Conservation (phyloP, 768 basidiomycete genomes). For the Tricholoma bakamatsutake region DNA sequence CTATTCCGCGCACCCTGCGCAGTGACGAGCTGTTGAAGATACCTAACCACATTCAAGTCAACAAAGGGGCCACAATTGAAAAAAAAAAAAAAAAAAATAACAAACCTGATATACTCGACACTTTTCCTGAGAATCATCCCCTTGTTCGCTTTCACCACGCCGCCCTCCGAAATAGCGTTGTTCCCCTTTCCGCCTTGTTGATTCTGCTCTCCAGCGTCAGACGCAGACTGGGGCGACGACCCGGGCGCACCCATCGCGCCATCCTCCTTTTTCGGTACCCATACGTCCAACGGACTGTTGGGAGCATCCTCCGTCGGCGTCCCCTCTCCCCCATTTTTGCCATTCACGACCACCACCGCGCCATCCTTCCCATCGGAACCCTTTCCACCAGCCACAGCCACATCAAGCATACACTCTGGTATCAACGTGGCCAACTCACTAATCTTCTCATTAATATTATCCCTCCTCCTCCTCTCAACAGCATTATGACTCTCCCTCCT, state of each 20-base stretch:
- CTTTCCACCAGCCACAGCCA: conserved; percentile 29
- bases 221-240: background rate
- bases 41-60: conserved; percentile 24
- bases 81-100: background rate
- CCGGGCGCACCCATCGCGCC: conserved; percentile 2
- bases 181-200: conserved; percentile 2
- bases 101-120: conserved; percentile 60
- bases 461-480: conserved; percentile 79
- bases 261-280: background rate
- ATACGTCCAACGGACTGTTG: background rate
- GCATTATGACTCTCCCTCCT: conserved; percentile 88
- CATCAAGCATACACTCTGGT: conserved; percentile 79
- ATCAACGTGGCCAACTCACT: conserved; percentile 84
- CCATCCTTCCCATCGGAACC: conserved; percentile 1
- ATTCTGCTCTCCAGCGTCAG: background rate
- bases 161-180: conserved; percentile 11
- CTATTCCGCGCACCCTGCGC: conserved; percentile 74
- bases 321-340: background rate
- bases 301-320: background rate
- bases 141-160: conserved; percentile 84
- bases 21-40: conserved; percentile 80
- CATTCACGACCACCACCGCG: background rate
- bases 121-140: conserved; percentile 89
- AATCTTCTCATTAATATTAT: conserved; percentile 97
- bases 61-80: too few relatives aligned